Evolutionary conservation across 1,139 yeast genomes (phyloP).

Genomic region (Kodamaea anthophila): DNA sequence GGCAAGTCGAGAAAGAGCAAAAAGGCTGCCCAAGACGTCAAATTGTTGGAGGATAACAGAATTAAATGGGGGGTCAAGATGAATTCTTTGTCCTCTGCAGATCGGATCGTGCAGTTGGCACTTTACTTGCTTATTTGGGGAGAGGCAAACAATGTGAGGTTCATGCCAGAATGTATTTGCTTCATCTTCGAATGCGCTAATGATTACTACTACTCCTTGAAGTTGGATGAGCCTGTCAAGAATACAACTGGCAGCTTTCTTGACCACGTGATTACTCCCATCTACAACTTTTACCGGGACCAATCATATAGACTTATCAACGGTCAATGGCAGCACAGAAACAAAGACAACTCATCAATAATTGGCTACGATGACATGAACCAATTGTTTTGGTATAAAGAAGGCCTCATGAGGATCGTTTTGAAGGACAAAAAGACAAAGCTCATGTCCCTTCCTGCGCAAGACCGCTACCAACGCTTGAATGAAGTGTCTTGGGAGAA

Average conservation of each 20-base stretch:
- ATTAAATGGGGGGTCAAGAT: conserved; percentile 65
- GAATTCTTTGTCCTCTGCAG: conserved; percentile 46
- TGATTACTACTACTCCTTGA: conserved; percentile 53
- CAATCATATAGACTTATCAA: conserved; percentile 43
- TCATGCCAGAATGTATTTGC: conserved; percentile 81
- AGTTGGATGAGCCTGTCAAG: conserved; percentile 20
- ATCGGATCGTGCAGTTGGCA: conserved; percentile 60
- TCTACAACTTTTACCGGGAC: conserved; percentile 55
- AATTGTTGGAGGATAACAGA: conserved; percentile 64
- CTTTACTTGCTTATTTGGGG: conserved; percentile 80
- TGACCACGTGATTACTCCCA: conserved; percentile 67
- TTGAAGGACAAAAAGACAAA: conserved; percentile 29
- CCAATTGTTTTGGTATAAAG: conserved; percentile 54
- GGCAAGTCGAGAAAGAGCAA: not conserved
- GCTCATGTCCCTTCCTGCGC: conserved; percentile 38
- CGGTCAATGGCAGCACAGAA: conserved; percentile 34
- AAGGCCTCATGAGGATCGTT: conserved; percentile 41
- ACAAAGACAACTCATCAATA: conserved; percentile 47
- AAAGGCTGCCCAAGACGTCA: not conserved
- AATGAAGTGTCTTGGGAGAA: conserved; percentile 44
- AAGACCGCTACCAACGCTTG: conserved; percentile 41
- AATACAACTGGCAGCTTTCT: conserved; percentile 34
- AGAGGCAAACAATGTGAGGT: conserved; percentile 76
- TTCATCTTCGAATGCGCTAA: conserved; percentile 74
- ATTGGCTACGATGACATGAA: conserved; percentile 64